These are phyloP conservation scores for Cutaneotrichosporon sp. DNA, from an alignment of 1,284 basidiomycete species.

Conservation along the genomic window DNA sequence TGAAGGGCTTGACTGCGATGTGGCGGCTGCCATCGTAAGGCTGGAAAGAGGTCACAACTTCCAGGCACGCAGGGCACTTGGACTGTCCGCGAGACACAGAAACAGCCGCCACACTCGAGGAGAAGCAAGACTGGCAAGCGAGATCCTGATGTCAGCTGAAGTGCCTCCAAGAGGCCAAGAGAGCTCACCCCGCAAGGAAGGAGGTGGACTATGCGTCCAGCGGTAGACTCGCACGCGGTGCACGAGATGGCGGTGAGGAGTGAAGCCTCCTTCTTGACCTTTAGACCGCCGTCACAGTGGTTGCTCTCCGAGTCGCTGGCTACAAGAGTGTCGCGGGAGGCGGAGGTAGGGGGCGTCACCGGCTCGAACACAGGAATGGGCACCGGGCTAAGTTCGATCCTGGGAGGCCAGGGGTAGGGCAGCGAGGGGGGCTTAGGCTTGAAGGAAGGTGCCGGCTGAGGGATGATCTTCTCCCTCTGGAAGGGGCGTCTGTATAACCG, in stretches of 20 bases:
- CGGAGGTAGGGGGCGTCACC: not conserved
- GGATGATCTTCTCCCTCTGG: slow-evolving; percentile 1
- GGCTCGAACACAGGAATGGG: not conserved
- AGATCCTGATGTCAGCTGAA: slow-evolving; percentile 25
- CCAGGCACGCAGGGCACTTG: slow-evolving; percentile 40
- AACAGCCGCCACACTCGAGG: slow-evolving; percentile 40
- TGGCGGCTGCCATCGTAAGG: not conserved
- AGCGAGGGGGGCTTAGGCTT: not conserved
- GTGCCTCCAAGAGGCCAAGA: no score
- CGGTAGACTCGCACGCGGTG: slow-evolving; percentile 5
- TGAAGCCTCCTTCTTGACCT: not conserved
- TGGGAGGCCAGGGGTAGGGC: not conserved
- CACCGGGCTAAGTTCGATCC: not conserved
- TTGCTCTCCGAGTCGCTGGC: not conserved
- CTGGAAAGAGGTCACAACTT: slow-evolving; percentile 27
- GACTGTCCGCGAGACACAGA: slow-evolving; percentile 33
- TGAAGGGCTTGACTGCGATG: not conserved
- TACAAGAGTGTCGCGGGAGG: not conserved
- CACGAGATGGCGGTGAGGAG: not conserved
- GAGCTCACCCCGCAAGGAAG: slow-evolving; percentile 12
- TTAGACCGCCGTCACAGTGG: not conserved
- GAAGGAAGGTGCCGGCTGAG: not conserved
- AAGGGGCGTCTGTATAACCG: not conserved
- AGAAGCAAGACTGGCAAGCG: slow-evolving; percentile 42
- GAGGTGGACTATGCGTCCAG: slow-evolving; percentile 5